Evolutionary conservation across 2,329 filamentous ascomycete genomes (phyloP).

Genomic region (Nemania sp.): DNA sequence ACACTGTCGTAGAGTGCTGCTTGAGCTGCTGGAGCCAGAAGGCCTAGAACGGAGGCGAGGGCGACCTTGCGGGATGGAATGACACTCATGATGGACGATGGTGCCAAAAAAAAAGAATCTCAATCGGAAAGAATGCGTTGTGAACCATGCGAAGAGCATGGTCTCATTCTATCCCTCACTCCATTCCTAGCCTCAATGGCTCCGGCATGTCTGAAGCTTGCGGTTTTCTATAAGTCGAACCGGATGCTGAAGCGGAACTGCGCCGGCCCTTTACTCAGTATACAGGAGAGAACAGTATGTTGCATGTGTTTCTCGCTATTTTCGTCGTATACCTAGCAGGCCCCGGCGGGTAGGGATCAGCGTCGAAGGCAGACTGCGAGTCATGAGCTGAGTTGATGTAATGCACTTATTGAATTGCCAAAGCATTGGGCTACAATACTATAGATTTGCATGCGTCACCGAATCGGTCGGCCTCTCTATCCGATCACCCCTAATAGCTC

Average conservation of each 20-base stretch:
- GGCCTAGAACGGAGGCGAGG: slow-evolving; percentile 11
- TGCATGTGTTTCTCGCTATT: slow-evolving; percentile 7
- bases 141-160: slow-evolving; percentile 3
- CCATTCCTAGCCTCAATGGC: background rate
- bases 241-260: slow-evolving; percentile 3
- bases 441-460: slow-evolving; percentile 5
- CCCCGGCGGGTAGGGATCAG: background rate
- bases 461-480: background rate
- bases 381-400: slow-evolving; percentile 7
- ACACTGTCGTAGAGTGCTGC: slow-evolving; percentile 40
- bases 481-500: background rate
- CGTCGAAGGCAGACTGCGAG: background rate
- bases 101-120: slow-evolving; percentile 4
- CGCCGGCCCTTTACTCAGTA: slow-evolving; percentile 9
- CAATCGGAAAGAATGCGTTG: slow-evolving; percentile 4
- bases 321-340: slow-evolving; percentile 2
- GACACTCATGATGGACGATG: slow-evolving; percentile 15
- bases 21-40: slow-evolving; percentile 23
- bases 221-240: slow-evolving; percentile 1
- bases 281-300: slow-evolving; percentile 1
- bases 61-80: slow-evolving; percentile 14
- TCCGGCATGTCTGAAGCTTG: slow-evolving; percentile 5
- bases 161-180: background rate
- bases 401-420: slow-evolving; percentile 1
- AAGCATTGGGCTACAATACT: background rate